A percentile compares a stretch with the other conserved stretches of the same genome.
phyloP scores from a whole-genome alignment of 768 basidiomycete genomes.

The Sistotremastrum suecicum region DNA sequence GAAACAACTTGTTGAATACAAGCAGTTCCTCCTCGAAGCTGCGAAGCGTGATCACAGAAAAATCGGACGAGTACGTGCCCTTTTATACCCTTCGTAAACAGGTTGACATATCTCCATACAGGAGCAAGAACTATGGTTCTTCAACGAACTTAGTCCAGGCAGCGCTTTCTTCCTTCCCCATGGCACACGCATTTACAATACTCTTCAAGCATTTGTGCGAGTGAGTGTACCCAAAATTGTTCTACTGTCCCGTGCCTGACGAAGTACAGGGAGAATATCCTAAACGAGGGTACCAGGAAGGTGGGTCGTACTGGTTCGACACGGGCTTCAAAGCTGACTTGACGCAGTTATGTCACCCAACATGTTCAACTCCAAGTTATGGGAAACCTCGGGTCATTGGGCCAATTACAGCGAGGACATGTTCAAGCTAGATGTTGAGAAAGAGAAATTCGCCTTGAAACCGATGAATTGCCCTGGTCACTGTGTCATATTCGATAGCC shows the following conservation, averaged over 20 bases:
- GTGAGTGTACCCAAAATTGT: constrained; percentile 29
- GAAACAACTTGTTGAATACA: constrained; percentile 90
- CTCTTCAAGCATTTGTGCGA: constrained; percentile 79
- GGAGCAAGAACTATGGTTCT: constrained; percentile 98
- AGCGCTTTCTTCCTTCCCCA: constrained; percentile 95
- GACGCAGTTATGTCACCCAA: constrained; percentile 86
- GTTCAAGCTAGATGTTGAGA: constrained; percentile 90
- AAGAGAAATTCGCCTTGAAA: constrained; percentile 91
- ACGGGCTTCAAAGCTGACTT: neutral
- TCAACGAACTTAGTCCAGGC: constrained; percentile 93
- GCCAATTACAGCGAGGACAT: constrained; percentile 97
- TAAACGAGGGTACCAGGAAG: constrained; percentile 93
- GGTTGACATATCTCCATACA: constrained; percentile 12
- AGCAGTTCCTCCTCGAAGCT: constrained; percentile 89
- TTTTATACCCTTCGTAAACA: neutral
- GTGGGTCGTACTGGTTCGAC: constrained; percentile 21
- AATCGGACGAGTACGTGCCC: constrained; percentile 60
- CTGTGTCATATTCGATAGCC: constrained; percentile 87
- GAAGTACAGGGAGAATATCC: constrained; percentile 65
- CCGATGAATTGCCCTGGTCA: constrained; percentile 99
- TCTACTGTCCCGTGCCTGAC: constrained; percentile 1
- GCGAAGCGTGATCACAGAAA: constrained; percentile 96
- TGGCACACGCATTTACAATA: constrained; percentile 93
- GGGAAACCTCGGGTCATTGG: constrained; percentile 98
- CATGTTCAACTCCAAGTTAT: constrained; percentile 91